These are phyloP conservation scores for Friedmanniomyces simplex DNA, from an alignment of 495 filamentous ascomycete genomes.

Conservation along the genomic window DNA sequence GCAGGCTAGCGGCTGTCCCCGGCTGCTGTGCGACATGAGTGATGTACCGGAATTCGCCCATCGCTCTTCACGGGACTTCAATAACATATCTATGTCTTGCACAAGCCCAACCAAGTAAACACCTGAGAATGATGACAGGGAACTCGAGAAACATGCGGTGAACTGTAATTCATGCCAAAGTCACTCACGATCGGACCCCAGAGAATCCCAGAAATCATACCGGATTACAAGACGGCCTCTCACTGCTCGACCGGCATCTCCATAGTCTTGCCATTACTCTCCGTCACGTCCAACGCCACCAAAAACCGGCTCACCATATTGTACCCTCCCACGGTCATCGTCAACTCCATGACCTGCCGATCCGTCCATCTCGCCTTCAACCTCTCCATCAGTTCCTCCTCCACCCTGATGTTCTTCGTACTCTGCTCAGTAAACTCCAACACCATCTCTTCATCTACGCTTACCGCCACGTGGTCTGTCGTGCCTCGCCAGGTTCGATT, in stretches of 20 bases:
- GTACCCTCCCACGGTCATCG: slow-evolving; percentile 69
- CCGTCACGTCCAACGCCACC: slow-evolving; percentile 70
- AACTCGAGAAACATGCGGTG: too few relatives aligned
- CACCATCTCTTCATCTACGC: slow-evolving; percentile 24
- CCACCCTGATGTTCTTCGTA: slow-evolving; percentile 26
- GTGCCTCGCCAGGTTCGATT: background rate
- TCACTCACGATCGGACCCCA: too few relatives aligned
- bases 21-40: too few relatives aligned
- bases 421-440: slow-evolving; percentile 29
- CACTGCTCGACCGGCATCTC: slow-evolving; percentile 8
- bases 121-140: too few relatives aligned
- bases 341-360: slow-evolving; percentile 39
- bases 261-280: slow-evolving; percentile 37
- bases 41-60: too few relatives aligned
- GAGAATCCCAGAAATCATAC: too few relatives aligned
- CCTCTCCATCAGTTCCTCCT: slow-evolving; percentile 24
- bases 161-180: too few relatives aligned
- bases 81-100: too few relatives aligned
- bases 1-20: too few relatives aligned
- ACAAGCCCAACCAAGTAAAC: too few relatives aligned
- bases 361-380: slow-evolving; percentile 44
- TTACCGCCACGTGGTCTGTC: slow-evolving; percentile 9
- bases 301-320: slow-evolving; percentile 81
- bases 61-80: too few relatives aligned
- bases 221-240: too few relatives aligned